Base-by-base conservation (phyloP, 2,329 filamentous ascomycete species). In the Aspergillus oerlinghausenensis region DNA sequence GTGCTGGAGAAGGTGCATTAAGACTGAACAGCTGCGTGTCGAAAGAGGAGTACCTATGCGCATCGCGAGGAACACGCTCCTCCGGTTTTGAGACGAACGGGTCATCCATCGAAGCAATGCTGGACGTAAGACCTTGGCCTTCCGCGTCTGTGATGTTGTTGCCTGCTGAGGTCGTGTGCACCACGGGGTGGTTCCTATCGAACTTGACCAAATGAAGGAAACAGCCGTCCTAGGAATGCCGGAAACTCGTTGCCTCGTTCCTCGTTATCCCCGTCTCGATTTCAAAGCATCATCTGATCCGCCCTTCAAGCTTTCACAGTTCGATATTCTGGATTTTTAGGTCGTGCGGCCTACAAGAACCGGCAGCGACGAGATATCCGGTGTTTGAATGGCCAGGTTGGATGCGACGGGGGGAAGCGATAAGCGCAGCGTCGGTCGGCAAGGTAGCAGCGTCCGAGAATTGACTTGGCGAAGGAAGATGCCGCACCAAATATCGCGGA, bases 1-100 rank as follows among this genome's bases (percentile, higher is more conserved):
- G 92, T 55, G 86, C 85, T 9, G 93, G 91, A 0, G 93, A 96
- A 28, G 89, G 81, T n/a, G 90, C 84, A 63, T 89, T 89, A 23
- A 93, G 79, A 40, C 87, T 87, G 72, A 95, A 92, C 28, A 90
- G 78, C 52, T 93, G 86, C 50, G 85, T 84, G 73, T 96, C 91
- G 71, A 96, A 95, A 61, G 85, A 84, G 55, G 90, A 92, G 74
- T 90, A 94, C 63, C 92, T 87, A 63, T 92, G 84, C 51, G 80
- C 61, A 56, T 75, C 73, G 51, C 68, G 71, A 51, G 72, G 80
- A 32, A 72, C 72, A 26, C 62, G 64, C 43, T 75, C 76, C 25
- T 79, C 72, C 4, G 78, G 73, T 62, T 66, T 75, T 57, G 79
- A 75, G 57, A 85, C 73, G 67, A 88, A 88, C 48, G 85, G 85